phyloP scores from a whole-genome alignment of 148 eudicot species.

The Vaccinium myrtillus region DNA sequence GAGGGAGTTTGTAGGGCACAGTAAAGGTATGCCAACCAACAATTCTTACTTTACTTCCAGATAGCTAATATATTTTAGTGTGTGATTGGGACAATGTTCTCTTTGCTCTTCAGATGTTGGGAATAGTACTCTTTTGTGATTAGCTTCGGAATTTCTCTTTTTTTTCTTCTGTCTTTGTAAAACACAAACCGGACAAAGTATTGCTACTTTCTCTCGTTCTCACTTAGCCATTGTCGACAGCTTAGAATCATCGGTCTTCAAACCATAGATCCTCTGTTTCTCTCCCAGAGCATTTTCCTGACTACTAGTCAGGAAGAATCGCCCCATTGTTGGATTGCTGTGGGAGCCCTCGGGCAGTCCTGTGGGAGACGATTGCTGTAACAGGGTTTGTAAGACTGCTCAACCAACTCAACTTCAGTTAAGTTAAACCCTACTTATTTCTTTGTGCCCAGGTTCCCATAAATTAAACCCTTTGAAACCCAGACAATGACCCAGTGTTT shows the following conservation, averaged over 20 bases:
- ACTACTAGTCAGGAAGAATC: background rate
- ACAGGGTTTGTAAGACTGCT: background rate
- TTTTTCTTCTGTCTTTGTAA: background rate
- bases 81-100: slow-evolving; percentile 1
- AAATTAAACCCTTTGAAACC: background rate
- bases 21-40: slow-evolving; percentile 57
- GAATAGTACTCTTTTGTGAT: background rate
- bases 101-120: background rate
- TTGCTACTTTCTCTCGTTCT: background rate
- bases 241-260: background rate
- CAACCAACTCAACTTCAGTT: background rate
- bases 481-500: background rate
- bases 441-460: background rate
- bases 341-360: slow-evolving; percentile 2
- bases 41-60: background rate
- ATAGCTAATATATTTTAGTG: background rate
- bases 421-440: background rate
- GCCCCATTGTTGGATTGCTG: background rate
- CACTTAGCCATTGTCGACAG: background rate
- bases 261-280: background rate
- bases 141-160: background rate
- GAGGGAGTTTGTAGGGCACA: slow-evolving; percentile 88
- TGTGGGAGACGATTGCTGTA: background rate
- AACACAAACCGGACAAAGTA: background rate
- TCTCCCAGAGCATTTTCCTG: background rate